Evolutionary conservation across 163 green algal species (phyloP).

Genomic region (Prototheca cutis): DNA sequence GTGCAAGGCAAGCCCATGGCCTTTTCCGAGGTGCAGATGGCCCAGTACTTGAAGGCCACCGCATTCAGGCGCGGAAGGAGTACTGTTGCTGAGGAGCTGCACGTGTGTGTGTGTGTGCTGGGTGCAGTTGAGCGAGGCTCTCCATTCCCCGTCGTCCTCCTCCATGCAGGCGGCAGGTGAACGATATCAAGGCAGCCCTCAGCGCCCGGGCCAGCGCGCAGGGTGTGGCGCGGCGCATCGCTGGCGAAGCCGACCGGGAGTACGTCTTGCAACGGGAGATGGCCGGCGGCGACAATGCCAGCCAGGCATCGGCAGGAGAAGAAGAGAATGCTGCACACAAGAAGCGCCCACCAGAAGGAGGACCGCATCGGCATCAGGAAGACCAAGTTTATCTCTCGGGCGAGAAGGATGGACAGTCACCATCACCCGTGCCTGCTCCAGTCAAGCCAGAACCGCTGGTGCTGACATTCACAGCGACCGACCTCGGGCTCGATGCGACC

Average conservation of each 20-base stretch:
- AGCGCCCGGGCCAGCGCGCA: constrained; percentile 10
- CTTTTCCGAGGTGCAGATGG: constrained; percentile 70
- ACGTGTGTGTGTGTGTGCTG: no score
- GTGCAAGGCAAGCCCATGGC: constrained; percentile 18
- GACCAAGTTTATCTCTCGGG: no score
- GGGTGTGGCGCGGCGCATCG: constrained; percentile 34
- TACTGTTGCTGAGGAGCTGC: no score
- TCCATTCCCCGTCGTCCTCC: no score
- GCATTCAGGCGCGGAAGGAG: constrained; percentile 39
- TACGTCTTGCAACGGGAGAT: constrained; percentile 49
- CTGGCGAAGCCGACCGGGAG: constrained; percentile 44
- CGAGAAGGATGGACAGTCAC: no score
- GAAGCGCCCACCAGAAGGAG: no score
- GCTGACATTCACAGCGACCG: constrained; percentile 1
- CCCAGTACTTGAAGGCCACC: constrained; percentile 68
- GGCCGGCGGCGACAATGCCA: no score
- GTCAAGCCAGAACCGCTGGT: neutral
- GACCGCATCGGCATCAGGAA: no score
- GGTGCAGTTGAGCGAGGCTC: no score
- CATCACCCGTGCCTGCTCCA: no score
- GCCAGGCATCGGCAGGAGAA: no score
- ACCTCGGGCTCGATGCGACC: constrained; percentile 9
- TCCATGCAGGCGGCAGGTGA: constrained; percentile 37
- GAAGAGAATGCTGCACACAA: neutral
- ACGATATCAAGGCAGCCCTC: constrained; percentile 27